phyloP scores from a whole-genome alignment of 2,329 filamentous ascomycete genomes.

The Cladosporium sp. region DNA sequence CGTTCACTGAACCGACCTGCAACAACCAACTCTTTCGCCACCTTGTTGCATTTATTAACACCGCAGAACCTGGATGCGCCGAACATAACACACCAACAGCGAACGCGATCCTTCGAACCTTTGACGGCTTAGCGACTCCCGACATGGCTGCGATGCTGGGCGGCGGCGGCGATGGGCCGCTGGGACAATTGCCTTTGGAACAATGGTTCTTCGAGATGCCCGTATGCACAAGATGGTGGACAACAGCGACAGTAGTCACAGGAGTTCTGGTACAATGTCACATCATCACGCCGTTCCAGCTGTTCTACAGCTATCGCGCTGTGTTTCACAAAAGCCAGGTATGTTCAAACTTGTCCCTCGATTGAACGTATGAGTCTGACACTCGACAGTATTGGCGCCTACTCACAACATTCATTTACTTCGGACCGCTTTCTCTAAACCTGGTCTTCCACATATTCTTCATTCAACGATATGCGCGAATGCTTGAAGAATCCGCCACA shows the following conservation, averaged over 20 bases:
- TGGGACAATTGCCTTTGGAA: constrained; percentile 72
- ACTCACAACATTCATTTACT: constrained; percentile 95
- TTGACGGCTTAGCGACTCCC: not conserved
- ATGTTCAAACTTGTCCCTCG: constrained; percentile 26
- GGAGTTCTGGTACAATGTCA: constrained; percentile 90
- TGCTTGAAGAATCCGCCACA: constrained; percentile 91
- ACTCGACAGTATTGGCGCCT: constrained; percentile 81
- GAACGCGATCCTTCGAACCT: not conserved
- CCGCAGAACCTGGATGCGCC: not conserved
- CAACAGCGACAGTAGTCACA: constrained; percentile 81
- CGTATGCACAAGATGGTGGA: constrained; percentile 94
- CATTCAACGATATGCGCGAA: constrained; percentile 89
- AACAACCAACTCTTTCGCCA: not conserved
- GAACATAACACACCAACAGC: not conserved
- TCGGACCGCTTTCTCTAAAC: constrained; percentile 88
- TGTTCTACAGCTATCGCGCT: constrained; percentile 92
- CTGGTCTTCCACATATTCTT: constrained; percentile 98
- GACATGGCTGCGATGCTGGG: constrained; percentile 45
- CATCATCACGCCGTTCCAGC: constrained; percentile 85
- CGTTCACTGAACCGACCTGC: not conserved
- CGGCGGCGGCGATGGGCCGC: constrained; percentile 37
- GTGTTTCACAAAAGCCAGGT: constrained; percentile 93
- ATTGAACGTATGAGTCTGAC: not conserved
- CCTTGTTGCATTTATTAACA: not conserved
- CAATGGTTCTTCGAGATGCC: constrained; percentile 99